Base-by-base conservation (phyloP, 441 rosid species). In the Pelargonium fulgidum region DNA sequence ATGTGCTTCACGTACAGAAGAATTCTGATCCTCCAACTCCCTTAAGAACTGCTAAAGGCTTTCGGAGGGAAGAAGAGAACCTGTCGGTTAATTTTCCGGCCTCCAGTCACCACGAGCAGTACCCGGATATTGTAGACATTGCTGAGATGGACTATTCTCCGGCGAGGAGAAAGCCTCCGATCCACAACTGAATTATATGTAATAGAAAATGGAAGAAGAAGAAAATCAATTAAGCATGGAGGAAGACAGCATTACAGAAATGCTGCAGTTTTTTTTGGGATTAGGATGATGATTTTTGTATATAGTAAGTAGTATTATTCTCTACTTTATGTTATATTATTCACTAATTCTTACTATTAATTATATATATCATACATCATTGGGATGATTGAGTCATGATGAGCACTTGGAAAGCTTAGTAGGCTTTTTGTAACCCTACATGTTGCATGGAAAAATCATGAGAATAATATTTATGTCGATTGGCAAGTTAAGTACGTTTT, bases 141-240 rank as follows among this genome's bases (percentile, higher is more conserved):
- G 58, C 78, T 3, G 83, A 76, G 78, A 80, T 83, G 86, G 86
- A 83, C 58, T 85, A 85, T 54, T 78, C 89, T 78, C 84, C 84
- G 41, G 84, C 89, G 5, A 78, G 24, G 52, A 83, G 84, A 76
- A 83, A 83, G 73, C 73, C 89, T 68, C 89, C 86, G 29, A 83
- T 83, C 61, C 89, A 85, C 73, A 85, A 83, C 73, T 85, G 61
- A 65, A 61, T 7, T 36, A 29, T 29, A 29, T 29, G 36, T 29
- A 29, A 29, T 29, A 29, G 36, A 29, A 29, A 29, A 29, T 29
- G 36, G 36, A 33, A 54, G 29, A 29, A 16, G 64, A 59, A 12
- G 16, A 47, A 45, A 24, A 24, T 24, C 29, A 24, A 24, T 24
- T 24, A 24, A 24, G 29, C n/a, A n/a, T n/a, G n/a, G n/a, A n/a